phyloP scores from a whole-genome alignment of 192 early-diverging fungal genomes.

The Coemansia sp. region DNA sequence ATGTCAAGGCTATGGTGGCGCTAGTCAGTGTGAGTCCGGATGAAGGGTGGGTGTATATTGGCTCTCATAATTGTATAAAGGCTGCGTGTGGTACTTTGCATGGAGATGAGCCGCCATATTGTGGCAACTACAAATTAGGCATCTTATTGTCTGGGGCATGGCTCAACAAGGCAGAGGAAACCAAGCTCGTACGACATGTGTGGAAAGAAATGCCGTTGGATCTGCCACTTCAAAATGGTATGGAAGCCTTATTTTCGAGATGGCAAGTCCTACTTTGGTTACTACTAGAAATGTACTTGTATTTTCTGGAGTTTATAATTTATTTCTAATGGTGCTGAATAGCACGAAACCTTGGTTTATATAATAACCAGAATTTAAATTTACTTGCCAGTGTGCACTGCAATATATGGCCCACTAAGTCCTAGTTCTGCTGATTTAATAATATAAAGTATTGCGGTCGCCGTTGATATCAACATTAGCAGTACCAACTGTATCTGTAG shows the following conservation, averaged over 20 bases:
- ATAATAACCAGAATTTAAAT: too few relatives aligned
- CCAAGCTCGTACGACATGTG: not conserved
- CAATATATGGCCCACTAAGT: too few relatives aligned
- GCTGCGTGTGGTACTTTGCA: too few relatives aligned
- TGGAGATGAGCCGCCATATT: not conserved
- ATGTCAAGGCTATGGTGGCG: slow-evolving; percentile 24
- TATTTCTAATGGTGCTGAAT: not conserved
- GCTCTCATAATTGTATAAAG: too few relatives aligned
- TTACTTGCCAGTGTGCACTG: too few relatives aligned
- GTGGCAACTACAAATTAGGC: slow-evolving; percentile 49
- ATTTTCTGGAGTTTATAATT: too few relatives aligned
- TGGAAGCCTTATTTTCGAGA: slow-evolving; percentile 20
- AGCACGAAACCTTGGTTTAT: too few relatives aligned
- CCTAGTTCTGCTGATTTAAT: too few relatives aligned
- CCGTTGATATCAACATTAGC: too few relatives aligned
- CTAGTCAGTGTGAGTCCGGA: slow-evolving; percentile 13
- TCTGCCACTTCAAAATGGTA: slow-evolving; percentile 22
- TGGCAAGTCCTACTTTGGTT: slow-evolving; percentile 15
- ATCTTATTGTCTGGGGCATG: not conserved
- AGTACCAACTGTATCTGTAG: too few relatives aligned
- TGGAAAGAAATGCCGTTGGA: not conserved
- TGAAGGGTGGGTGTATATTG: too few relatives aligned
- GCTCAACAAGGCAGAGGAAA: not conserved
- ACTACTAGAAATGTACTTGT: not conserved
- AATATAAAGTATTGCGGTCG: too few relatives aligned